Evolutionary conservation across 495 filamentous ascomycete species (phyloP).

Genomic region (Xylaria intraflava): DNA sequence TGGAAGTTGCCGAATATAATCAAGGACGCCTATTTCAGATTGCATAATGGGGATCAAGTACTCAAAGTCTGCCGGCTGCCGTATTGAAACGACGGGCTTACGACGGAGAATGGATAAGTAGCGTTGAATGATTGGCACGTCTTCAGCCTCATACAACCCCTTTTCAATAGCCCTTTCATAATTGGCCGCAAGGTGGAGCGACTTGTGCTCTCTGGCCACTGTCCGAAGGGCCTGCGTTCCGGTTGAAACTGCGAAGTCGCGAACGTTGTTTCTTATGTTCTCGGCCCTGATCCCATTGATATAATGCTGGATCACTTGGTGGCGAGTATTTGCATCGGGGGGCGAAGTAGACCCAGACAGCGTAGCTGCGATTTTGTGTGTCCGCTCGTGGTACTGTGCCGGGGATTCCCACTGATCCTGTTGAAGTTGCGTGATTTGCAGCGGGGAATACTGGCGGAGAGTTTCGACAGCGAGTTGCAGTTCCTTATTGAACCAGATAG

Average conservation of each 20-base stretch:
- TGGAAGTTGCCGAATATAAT: slow-evolving; percentile 30
- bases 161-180: slow-evolving; percentile 41
- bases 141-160: slow-evolving; percentile 28
- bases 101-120: slow-evolving; percentile 37
- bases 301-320: slow-evolving; percentile 33
- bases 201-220: slow-evolving; percentile 38
- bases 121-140: slow-evolving; percentile 25
- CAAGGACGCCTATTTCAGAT: slow-evolving; percentile 16
- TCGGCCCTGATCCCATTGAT: slow-evolving; percentile 37
- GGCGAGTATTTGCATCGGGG: slow-evolving; percentile 12
- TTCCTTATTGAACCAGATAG: slow-evolving; percentile 40
- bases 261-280: slow-evolving; percentile 30
- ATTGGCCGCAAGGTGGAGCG: slow-evolving; percentile 41
- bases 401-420: slow-evolving; percentile 43
- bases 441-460: slow-evolving; percentile 39
- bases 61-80: slow-evolving; percentile 3
- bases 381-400: slow-evolving; percentile 35
- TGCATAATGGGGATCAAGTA: slow-evolving; percentile 23
- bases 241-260: slow-evolving; percentile 23
- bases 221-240: slow-evolving; percentile 19
- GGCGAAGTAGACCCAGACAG: slow-evolving; percentile 20
- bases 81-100: slow-evolving; percentile 20
- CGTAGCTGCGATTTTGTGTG: slow-evolving; percentile 29
- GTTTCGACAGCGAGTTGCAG: slow-evolving; percentile 34
- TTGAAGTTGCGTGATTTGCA: slow-evolving; percentile 41